Base-by-base conservation (phyloP, 2,329 filamentous ascomycete species). In the Exophiala mesophila region DNA sequence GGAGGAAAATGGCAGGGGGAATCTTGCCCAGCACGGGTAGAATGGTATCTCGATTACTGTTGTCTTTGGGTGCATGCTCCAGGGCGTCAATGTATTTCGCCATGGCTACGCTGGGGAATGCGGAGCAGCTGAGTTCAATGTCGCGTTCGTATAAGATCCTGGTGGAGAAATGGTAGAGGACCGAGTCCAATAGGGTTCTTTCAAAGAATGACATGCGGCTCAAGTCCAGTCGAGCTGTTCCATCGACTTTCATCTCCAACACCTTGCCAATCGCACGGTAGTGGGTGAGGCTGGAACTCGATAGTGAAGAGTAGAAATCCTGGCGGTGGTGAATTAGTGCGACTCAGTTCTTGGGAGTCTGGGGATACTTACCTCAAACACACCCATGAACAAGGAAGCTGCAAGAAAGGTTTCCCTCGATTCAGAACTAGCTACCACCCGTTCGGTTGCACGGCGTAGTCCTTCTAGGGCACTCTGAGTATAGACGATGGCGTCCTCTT, bases 121-220 rank as follows among this genome's bases (percentile, higher is more conserved):
- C 35, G 8, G 21, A 23, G 35, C 41, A 48, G 39, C 37, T 41
- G 21, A 28, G 32, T n/a, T 44, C 41, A 15, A 51, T 40, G 36
- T 51, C 45, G 7, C 39, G 20, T 31, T 47, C 48, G 19, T 48
- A 39, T 13, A 51, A 39, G 23, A 51, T 18, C 33, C 48, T 43
- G 31, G 48, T 51, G 7, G 45, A 42, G 21, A 51, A 44, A 20
- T 51, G 48, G 37, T 51, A 51, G 1, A 51, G 36, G 12, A 45
- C 39, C 5, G 44, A 44, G 26, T 51, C 48, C 19, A 51, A 41
- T 20, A 51, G 39, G n/a, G 45, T 51, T 3, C 42, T 32, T 10
- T 46, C 41, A 16, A 51, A 41, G 16, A 44, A 29, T 8, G 48
- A 45, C 4, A 51, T 39, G 18, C 23, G 21, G 13, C 19, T 19